Percentiles rank a stretch among this genome's conserved stretches.
phyloP scores from a whole-genome alignment of 192 early-diverging fungal species.

The Glomus cerebriforme region DNA sequence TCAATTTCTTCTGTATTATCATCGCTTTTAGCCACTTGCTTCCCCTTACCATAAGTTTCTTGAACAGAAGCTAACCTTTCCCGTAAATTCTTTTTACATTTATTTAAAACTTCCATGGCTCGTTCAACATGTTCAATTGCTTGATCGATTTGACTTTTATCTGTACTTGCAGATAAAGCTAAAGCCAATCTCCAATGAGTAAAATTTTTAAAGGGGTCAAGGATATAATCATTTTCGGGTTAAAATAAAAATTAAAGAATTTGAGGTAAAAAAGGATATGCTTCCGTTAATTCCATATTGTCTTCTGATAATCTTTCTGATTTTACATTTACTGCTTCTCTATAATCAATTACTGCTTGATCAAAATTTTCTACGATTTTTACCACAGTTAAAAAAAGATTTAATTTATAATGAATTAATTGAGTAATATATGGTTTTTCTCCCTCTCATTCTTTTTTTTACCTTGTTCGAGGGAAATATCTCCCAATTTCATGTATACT shows the following conservation, averaged over 20 bases:
- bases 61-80: slow-evolving; percentile 26
- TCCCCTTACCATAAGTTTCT: slow-evolving; percentile 48
- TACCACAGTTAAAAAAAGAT: neutral
- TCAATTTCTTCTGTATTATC: slow-evolving; percentile 40
- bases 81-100: slow-evolving; percentile 48
- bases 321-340: slow-evolving; percentile 59
- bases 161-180: slow-evolving; percentile 60
- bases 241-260: neutral
- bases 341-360: slow-evolving; percentile 64
- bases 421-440: too few relatives aligned
- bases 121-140: slow-evolving; percentile 60
- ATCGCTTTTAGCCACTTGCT: slow-evolving; percentile 39
- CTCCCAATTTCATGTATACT: slow-evolving; percentile 76
- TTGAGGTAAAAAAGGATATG: slow-evolving; percentile 34
- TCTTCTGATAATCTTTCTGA: slow-evolving; percentile 45
- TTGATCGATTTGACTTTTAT: slow-evolving; percentile 40
- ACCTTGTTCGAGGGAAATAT: slow-evolving; percentile 86
- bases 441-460: slow-evolving; percentile 26
- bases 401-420: too few relatives aligned
- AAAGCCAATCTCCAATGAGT: slow-evolving; percentile 70
- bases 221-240: neutral
- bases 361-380: slow-evolving; percentile 65
- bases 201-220: slow-evolving; percentile 19
- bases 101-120: slow-evolving; percentile 57
- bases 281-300: slow-evolving; percentile 67